Percentiles rank a stretch among this genome's conserved stretches.
These are phyloP conservation scores for Linnemannia elongata DNA, from an alignment of 192 early-diverging fungal genomes.

Conservation along the genomic window DNA sequence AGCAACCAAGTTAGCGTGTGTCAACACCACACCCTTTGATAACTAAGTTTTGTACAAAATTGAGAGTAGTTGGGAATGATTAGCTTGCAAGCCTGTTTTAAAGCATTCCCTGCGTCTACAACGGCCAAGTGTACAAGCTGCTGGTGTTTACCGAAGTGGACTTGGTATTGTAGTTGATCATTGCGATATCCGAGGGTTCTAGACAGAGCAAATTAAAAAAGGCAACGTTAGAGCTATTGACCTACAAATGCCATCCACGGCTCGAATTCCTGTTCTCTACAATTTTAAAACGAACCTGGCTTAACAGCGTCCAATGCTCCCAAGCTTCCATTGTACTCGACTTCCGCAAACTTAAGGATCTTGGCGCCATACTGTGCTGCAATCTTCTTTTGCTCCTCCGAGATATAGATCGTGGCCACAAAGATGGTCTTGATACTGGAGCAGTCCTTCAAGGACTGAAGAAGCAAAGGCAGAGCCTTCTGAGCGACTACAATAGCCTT, in stretches of 20 bases:
- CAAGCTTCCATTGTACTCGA: slow-evolving; percentile 30
- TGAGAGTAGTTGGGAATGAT: too few species aligned
- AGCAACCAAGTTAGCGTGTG: slow-evolving; percentile 86
- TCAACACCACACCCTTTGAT: slow-evolving; percentile 88
- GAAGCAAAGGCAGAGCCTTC: slow-evolving; percentile 29
- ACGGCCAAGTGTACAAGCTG: background rate
- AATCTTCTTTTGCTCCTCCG: slow-evolving; percentile 19
- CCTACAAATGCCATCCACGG: background rate
- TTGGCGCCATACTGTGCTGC: slow-evolving; percentile 29
- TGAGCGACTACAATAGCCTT: slow-evolving; percentile 49
- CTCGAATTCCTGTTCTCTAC: too few species aligned
- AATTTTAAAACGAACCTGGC: slow-evolving; percentile 20
- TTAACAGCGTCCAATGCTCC: slow-evolving; percentile 22
- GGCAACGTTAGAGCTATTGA: background rate
- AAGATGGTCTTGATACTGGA: slow-evolving; percentile 39
- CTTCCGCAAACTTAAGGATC: slow-evolving; percentile 28
- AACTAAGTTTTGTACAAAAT: slow-evolving; percentile 11
- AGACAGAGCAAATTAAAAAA: background rate
- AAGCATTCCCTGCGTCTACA: background rate
- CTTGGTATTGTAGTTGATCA: slow-evolving; percentile 56
- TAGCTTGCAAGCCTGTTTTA: background rate
- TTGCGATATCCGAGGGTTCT: slow-evolving; percentile 42
- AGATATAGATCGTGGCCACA: slow-evolving; percentile 33
- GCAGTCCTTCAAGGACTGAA: slow-evolving; percentile 38
- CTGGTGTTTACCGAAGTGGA: slow-evolving; percentile 26